These are phyloP conservation scores for Comarum palustre DNA, from an alignment of 306 rosid species.

Conservation along the genomic window DNA sequence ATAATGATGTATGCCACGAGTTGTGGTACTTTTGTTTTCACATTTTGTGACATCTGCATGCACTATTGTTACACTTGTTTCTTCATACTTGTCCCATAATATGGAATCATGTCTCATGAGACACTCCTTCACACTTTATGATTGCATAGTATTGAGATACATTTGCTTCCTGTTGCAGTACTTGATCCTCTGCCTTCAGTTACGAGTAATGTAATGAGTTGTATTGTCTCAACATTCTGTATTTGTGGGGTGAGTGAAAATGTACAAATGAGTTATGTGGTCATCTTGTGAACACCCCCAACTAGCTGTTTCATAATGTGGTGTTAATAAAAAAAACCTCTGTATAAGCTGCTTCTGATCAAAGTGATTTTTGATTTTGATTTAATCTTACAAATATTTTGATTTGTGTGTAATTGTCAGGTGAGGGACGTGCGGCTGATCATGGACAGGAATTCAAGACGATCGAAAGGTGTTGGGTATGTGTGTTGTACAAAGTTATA, in stretches of 20 bases:
- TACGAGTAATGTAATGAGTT: conserved; percentile 40
- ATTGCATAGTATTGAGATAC: conserved; percentile 37
- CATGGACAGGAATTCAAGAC: conserved; percentile 98
- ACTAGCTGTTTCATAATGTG: conserved; percentile 28
- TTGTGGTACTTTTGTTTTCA: not conserved
- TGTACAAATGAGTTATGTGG: conserved; percentile 21
- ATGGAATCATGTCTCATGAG: conserved; percentile 23
- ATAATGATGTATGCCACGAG: not conserved
- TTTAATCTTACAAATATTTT: not conserved
- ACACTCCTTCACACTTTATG: conserved; percentile 24
- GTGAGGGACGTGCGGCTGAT: conserved; percentile 98
- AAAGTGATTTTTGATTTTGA: conserved; percentile 1
- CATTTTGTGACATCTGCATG: conserved; percentile 9
- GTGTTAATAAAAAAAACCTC: conserved; percentile 15
- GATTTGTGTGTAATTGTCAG: conserved; percentile 39
- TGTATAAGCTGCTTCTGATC: not conserved
- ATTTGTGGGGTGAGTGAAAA: conserved; percentile 44
- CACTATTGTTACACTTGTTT: not conserved
- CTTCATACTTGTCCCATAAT: conserved; percentile 10
- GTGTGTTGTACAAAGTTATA: conserved; percentile 32
- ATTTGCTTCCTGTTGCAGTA: conserved; percentile 53
- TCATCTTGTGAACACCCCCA: conserved; percentile 29
- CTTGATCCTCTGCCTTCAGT: conserved; percentile 51
- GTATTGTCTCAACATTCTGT: conserved; percentile 49
- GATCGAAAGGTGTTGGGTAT: conserved; percentile 99